Base-by-base conservation (phyloP, 768 basidiomycete genomes). In the Panaeolus papilionaceus region DNA sequence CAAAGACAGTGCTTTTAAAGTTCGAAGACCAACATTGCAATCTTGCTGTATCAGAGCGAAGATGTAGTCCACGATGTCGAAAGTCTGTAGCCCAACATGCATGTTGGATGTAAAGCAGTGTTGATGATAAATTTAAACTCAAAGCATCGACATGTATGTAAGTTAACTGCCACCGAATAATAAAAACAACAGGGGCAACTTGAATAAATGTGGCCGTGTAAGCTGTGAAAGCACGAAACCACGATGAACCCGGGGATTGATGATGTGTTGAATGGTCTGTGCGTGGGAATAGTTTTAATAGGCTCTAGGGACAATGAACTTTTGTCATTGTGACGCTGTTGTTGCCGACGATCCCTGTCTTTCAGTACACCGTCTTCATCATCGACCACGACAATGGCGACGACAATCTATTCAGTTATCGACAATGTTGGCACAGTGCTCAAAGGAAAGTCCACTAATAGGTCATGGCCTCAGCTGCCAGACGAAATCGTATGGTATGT, bases 231-330 rank as follows among this genome's bases (percentile, higher is more conserved):
- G 66, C 54, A 58, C 54, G 54, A 58, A n/a, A 26, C 68, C 54
- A 58, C 54, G 54, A 58, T 58, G 54, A 58, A 58, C 47, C 20
- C 47, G 47, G 47, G 45, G 45, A 47, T 18, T 51, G 65, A 69
- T 66, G 66, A 39, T 70, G 69, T 45, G 42, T 47, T 9, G 12
- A 44, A 38, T 74, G 82, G 81, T 79, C 82, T 67, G 82, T 82
- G 82, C 82, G 81, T 82, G 82, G 72, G 81, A 83, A 79, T 8
- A 28, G 33, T 49, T 65, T 71, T 75, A 69, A 70, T 58, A 68
- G 73, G 71, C 66, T 70, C 69, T 68, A 69, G 71, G 69, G 70
- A 65, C 54, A 58, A 58, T 58, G 54, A 69, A 63, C 66, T 64
- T 69, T 70, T 69, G 70, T 65, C 64, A 64, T 66, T 76, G 71